Percentiles rank a stretch among this genome's conserved stretches.
Conservation (phyloP, 2,329 filamentous ascomycete genomes). For the Periconia sp. region DNA sequence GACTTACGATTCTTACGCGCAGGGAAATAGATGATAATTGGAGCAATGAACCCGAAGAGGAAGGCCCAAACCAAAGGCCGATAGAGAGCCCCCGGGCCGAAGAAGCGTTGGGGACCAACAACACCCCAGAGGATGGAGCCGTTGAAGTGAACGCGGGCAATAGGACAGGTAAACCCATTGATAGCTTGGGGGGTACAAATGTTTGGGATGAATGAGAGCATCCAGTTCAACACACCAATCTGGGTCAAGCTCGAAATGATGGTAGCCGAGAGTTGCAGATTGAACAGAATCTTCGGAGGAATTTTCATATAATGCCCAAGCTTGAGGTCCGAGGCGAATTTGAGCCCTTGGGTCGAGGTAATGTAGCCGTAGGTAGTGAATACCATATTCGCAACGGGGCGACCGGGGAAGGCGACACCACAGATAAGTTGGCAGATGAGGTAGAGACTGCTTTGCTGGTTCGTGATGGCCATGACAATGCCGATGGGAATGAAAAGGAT, state of each 20-base stretch:
- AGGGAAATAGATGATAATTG: constrained; percentile 76
- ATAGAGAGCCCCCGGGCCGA: constrained; percentile 77
- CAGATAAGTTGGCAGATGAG: constrained; percentile 86
- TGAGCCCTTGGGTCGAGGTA: constrained; percentile 85
- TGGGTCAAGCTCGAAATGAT: constrained; percentile 80
- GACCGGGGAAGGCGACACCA: constrained; percentile 80
- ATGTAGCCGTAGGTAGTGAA: constrained; percentile 93
- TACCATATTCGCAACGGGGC: constrained; percentile 90
- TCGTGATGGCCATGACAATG: constrained; percentile 92
- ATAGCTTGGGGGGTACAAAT: constrained; percentile 82
- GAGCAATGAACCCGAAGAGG: constrained; percentile 74
- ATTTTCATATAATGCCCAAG: constrained; percentile 90
- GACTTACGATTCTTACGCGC: constrained; percentile 62
- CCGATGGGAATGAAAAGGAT: constrained; percentile 89
- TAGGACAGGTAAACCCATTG: constrained; percentile 86
- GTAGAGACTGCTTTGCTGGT: constrained; percentile 86
- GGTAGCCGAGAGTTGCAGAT: constrained; percentile 78
- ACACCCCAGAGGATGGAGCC: constrained; percentile 90
- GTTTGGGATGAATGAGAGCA: constrained; percentile 77
- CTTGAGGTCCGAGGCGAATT: constrained; percentile 87
- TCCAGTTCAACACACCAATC: constrained; percentile 87
- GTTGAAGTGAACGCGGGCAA: constrained; percentile 88
- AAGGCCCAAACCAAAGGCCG: constrained; percentile 82
- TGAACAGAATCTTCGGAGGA: constrained; percentile 77
- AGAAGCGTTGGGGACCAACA: constrained; percentile 82